Percentiles rank a stretch among this genome's conserved stretches.
Evolutionary conservation across 768 basidiomycete genomes (phyloP).

Genomic region (Fomitopsis serialis): DNA sequence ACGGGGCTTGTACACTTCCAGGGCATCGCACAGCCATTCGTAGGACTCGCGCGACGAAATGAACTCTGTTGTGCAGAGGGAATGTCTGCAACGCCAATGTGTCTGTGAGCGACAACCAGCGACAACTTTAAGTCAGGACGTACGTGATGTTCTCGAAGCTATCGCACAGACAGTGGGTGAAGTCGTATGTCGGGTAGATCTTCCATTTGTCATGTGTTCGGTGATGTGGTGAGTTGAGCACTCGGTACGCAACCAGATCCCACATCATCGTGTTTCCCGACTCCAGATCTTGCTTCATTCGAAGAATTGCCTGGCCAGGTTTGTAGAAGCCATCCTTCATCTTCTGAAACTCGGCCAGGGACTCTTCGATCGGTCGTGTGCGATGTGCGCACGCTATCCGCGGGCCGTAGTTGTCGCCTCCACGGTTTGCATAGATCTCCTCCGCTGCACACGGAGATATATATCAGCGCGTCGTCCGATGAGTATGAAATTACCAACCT

Average conservation of each 20-base stretch:
- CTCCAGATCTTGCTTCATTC: constrained; percentile 95
- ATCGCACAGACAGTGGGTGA: constrained; percentile 96
- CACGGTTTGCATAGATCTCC: constrained; percentile 84
- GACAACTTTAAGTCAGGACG: constrained; percentile 28
- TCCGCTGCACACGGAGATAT: constrained; percentile 53
- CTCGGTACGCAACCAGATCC: constrained; percentile 96
- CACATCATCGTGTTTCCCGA: constrained; percentile 99
- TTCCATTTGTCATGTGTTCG: constrained; percentile 91
- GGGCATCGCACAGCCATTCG: constrained; percentile 97
- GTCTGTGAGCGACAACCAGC: neutral
- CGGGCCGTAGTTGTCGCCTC: constrained; percentile 72
- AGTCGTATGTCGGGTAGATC: constrained; percentile 98
- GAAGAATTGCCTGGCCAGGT: constrained; percentile 86
- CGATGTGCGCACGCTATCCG: constrained; percentile 87
- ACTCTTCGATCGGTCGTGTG: constrained; percentile 79
- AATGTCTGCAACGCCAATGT: constrained; percentile 70
- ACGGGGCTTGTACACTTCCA: constrained; percentile 95
- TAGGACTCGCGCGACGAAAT: constrained; percentile 94
- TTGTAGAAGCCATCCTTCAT: constrained; percentile 91
- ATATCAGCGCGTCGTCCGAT: neutral
- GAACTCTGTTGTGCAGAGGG: constrained; percentile 94
- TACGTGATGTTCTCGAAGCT: constrained; percentile 99
- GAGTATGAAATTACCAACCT: constrained; percentile 47
- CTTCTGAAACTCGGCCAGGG: constrained; percentile 78
- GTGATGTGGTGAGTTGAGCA: constrained; percentile 87